Evolutionary conservation across 768 basidiomycete species (phyloP).

Genomic region (Tricholoma terreum): DNA sequence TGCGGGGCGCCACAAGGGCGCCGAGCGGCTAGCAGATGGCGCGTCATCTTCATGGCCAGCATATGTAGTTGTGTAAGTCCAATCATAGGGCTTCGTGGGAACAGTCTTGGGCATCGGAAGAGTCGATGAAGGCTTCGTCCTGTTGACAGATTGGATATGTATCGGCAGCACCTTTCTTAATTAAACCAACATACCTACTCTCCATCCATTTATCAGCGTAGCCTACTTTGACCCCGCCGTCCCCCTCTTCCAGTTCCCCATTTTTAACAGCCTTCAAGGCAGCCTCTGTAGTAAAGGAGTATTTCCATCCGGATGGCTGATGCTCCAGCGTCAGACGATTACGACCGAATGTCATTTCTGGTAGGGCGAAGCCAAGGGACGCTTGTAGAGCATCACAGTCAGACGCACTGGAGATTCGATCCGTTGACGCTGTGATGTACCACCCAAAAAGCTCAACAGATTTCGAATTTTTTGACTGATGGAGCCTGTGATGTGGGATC

Average conservation of each 20-base stretch:
- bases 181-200: conserved; percentile 60
- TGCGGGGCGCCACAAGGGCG: conserved; percentile 47
- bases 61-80: conserved; percentile 96
- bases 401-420: conserved; percentile 75
- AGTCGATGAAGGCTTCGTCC: conserved; percentile 63
- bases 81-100: conserved; percentile 87
- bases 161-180: neutral
- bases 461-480: conserved; percentile 68
- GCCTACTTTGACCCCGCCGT: conserved; percentile 91
- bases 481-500: conserved; percentile 60
- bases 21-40: conserved; percentile 11
- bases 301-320: conserved; percentile 56
- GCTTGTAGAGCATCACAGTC: conserved; percentile 71
- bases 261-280: conserved; percentile 73
- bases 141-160: conserved; percentile 22
- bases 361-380: conserved; percentile 71
- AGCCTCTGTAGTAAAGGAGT: conserved; percentile 61
- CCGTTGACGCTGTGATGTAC: conserved; percentile 66
- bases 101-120: conserved; percentile 70
- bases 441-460: conserved; percentile 67
- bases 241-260: conserved; percentile 72
- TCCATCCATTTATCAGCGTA: conserved; percentile 94
- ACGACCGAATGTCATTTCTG: conserved; percentile 96
- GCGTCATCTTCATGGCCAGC: conserved; percentile 49
- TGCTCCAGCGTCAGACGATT: conserved; percentile 75